phyloP scores from a whole-genome alignment of 805 yeast species.

The Lachancea quebecensis region DNA sequence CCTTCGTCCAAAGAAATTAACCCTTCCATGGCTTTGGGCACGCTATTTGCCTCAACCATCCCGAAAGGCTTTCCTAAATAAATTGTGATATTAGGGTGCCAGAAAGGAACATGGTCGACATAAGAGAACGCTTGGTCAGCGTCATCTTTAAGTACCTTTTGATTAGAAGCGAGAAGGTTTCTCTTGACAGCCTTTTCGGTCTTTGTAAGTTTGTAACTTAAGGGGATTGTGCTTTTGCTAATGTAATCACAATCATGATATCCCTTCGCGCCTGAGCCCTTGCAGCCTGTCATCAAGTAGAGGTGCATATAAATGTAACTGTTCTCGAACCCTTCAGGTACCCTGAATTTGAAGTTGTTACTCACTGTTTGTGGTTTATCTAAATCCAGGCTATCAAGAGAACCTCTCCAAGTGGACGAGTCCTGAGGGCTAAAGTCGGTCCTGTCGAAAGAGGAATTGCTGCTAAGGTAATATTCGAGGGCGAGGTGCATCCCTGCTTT shows the following conservation, averaged over 20 bases:
- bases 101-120: conserved; percentile 13
- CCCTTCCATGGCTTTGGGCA: conserved; percentile 22
- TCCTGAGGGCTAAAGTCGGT: neutral
- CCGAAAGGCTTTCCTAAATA: conserved; percentile 22
- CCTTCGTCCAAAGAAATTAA: conserved; percentile 24
- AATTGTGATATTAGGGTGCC: conserved; percentile 35
- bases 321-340: neutral
- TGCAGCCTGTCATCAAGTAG: neutral
- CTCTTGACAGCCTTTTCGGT: neutral
- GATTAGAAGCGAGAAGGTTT: neutral
- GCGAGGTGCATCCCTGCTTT: neutral
- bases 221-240: conserved; percentile 19
- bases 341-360: neutral
- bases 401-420: conserved; percentile 5
- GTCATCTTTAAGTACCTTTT: neutral
- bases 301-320: neutral
- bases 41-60: conserved; percentile 11
- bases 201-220: conserved; percentile 24
- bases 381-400: conserved; percentile 5
- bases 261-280: neutral
- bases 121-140: neutral
- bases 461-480: neutral
- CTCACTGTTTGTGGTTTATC: conserved; percentile 9
- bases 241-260: conserved; percentile 4
- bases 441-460: neutral